Evolutionary conservation across 345 rosid species (phyloP), one percentile per base, ranked within the genome.

Genomic region (Citrus maxima): DNA sequence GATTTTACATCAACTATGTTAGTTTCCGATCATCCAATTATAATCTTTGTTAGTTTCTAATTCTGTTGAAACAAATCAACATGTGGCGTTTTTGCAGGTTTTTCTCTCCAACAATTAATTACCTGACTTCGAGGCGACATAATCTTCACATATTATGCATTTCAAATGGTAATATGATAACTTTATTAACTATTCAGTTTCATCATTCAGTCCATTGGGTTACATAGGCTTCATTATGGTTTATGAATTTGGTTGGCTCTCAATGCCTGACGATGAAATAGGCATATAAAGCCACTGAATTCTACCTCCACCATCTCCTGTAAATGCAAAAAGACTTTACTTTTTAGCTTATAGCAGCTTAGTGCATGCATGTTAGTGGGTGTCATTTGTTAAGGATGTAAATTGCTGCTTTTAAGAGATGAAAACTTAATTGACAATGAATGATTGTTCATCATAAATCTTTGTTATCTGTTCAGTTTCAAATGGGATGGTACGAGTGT

Each of bases 31-130:
- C 51, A 46, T 46, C 51, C 18, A 46, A 13, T 46, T 13, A 46
- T 13, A 13, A 12, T 46, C 14, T 13, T 46, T 46, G 5, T 46
- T 46, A 3, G 51, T 63, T 61, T 54, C 51, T 46, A 46, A 19
- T 73, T 18, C 6, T 35, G 37, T 70, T 72, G 21, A 30, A 56
- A 56, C 68, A 51, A 66, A 37, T 79, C 28, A 40, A 3, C 25
- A 24, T 32, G 40, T 58, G 74, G 19, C 58, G 16, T 4, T 60
- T 75, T 27, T 79, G 74, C 89, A 95, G 98, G 98, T 93, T 95
- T 86, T 95, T 95, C 83, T 87, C 98, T 77, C 97, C 98, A 56
- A 91, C 94, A 8, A 92, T 95, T 68, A 90, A 78, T 87, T 88
- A 88, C 86, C 77, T 95, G 83, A 82, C 87, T 73, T 87, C 91